These are phyloP conservation scores for Coemansia asiatica DNA, from an alignment of 192 early-diverging fungal species.

Conservation along the genomic window DNA sequence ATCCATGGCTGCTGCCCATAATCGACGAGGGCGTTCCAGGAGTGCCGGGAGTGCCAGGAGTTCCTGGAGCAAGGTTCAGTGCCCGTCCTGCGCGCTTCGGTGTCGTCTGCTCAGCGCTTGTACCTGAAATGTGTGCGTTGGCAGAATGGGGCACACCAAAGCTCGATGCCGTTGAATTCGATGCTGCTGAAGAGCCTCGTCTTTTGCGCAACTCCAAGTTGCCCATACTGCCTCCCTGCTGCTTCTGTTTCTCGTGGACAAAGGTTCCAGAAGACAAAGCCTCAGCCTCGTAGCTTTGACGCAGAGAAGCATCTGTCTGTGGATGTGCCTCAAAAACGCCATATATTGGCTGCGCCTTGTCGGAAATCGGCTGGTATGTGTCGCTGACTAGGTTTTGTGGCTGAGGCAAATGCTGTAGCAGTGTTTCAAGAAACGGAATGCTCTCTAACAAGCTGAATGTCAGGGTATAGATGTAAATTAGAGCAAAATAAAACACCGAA, in stretches of 20 bases:
- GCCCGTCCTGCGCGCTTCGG: background rate
- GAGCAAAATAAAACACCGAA: constrained; percentile 47
- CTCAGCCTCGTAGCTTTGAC: constrained; percentile 8
- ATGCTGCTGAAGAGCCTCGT: constrained; percentile 38
- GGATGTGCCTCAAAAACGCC: background rate
- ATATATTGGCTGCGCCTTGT: constrained; percentile 19
- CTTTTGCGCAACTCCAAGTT: constrained; percentile 25
- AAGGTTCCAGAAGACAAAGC: constrained; percentile 2
- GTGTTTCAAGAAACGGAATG: constrained; percentile 34
- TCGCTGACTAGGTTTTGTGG: constrained; percentile 50
- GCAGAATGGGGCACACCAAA: constrained; percentile 4
- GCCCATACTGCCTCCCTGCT: background rate
- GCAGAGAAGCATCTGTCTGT: background rate
- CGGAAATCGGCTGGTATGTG: constrained; percentile 50
- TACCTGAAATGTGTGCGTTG: background rate
- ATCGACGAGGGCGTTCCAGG: constrained; percentile 14
- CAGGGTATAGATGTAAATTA: constrained; percentile 50
- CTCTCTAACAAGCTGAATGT: constrained; percentile 36
- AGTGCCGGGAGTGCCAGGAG: constrained; percentile 2
- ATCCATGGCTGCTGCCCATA: background rate
- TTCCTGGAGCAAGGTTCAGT: background rate
- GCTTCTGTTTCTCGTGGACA: background rate
- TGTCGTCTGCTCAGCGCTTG: background rate
- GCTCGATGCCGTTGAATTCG: constrained; percentile 41
- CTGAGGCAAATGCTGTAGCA: constrained; percentile 46